Evolutionary conservation across 75 land plant species (phyloP).

Genomic region (Pinus taeda): DNA sequence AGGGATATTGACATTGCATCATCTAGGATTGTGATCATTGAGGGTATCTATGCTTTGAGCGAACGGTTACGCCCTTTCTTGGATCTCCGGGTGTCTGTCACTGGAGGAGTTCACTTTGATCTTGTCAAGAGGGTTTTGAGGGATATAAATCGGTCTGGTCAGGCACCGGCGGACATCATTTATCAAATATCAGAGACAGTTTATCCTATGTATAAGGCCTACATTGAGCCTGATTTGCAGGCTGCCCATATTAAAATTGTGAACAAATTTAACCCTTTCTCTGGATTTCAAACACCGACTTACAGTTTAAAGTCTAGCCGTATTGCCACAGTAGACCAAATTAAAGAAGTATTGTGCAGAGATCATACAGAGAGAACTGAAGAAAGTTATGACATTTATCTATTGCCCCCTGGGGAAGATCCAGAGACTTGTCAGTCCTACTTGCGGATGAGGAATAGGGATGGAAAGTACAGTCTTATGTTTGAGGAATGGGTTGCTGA

Average conservation of each 20-base stretch:
- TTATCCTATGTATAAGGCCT: slow-evolving; percentile 43
- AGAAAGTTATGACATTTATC: slow-evolving; percentile 38
- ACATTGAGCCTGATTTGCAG: slow-evolving; percentile 37
- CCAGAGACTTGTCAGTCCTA: slow-evolving; percentile 42
- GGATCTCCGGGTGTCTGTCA: slow-evolving; percentile 37
- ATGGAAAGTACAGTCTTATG: slow-evolving; percentile 44
- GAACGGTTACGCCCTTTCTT: slow-evolving; percentile 32
- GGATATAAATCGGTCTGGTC: slow-evolving; percentile 36
- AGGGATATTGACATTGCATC: slow-evolving; percentile 25
- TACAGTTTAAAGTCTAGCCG: slow-evolving; percentile 34
- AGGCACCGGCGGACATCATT: slow-evolving; percentile 38
- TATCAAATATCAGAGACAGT: slow-evolving; percentile 43
- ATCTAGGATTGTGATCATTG: slow-evolving; percentile 32
- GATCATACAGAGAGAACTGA: slow-evolving; percentile 23
- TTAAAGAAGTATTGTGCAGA: slow-evolving; percentile 16
- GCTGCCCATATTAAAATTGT: slow-evolving; percentile 40
- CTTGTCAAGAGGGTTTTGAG: slow-evolving; percentile 43
- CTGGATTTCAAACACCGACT: slow-evolving; percentile 39
- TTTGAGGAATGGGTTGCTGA: slow-evolving; percentile 45
- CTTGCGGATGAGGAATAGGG: slow-evolving; percentile 36
- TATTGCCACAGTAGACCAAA: slow-evolving; percentile 28
- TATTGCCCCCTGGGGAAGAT: slow-evolving; percentile 44
- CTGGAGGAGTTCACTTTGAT: slow-evolving; percentile 51
- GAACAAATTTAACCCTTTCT: slow-evolving; percentile 42
- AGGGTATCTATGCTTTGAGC: slow-evolving; percentile 41